phyloP scores from a whole-genome alignment of 2,329 filamentous ascomycete species.

The Didymellaceae sp. region DNA sequence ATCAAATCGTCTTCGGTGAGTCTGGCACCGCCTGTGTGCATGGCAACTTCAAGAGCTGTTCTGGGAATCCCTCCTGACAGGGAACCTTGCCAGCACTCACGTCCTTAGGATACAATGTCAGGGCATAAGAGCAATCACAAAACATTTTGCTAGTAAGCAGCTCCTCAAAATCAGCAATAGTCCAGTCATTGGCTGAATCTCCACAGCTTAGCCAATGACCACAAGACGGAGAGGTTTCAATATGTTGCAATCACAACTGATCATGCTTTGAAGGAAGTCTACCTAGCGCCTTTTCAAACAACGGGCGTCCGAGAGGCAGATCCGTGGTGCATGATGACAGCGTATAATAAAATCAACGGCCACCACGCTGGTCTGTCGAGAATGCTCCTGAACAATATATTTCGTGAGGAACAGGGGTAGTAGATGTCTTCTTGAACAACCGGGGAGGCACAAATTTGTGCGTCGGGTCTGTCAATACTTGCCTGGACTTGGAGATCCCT shows the following conservation, averaged over 20 bases:
- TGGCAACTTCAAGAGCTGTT: slow-evolving; percentile 22
- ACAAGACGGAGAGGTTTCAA: slow-evolving; percentile 51
- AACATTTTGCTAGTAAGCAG: slow-evolving; percentile 74
- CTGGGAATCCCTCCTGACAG: slow-evolving; percentile 15
- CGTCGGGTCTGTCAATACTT: slow-evolving; percentile 23
- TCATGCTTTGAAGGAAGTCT: slow-evolving; percentile 62
- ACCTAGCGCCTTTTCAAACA: slow-evolving; percentile 9
- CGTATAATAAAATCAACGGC: slow-evolving; percentile 25
- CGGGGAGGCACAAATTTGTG: slow-evolving; percentile 19
- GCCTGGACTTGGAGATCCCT: slow-evolving; percentile 39
- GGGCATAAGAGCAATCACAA: slow-evolving; percentile 44
- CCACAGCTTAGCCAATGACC: slow-evolving; percentile 71
- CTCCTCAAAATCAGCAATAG: no score
- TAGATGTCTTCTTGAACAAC: slow-evolving; percentile 45
- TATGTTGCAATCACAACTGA: background rate
- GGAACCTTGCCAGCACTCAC: background rate
- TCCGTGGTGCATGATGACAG: slow-evolving; percentile 59
- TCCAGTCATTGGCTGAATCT: no score
- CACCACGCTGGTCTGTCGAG: slow-evolving; percentile 40
- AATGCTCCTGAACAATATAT: slow-evolving; percentile 52
- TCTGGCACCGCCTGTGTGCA: slow-evolving; percentile 39
- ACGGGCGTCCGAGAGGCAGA: background rate
- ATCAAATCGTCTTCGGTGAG: slow-evolving; percentile 17
- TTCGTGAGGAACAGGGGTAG: slow-evolving; percentile 54
- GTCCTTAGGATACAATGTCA: background rate